These are phyloP conservation scores for Aureobasidium lini DNA, from an alignment of 2,329 filamentous ascomycete species.

Conservation along the genomic window DNA sequence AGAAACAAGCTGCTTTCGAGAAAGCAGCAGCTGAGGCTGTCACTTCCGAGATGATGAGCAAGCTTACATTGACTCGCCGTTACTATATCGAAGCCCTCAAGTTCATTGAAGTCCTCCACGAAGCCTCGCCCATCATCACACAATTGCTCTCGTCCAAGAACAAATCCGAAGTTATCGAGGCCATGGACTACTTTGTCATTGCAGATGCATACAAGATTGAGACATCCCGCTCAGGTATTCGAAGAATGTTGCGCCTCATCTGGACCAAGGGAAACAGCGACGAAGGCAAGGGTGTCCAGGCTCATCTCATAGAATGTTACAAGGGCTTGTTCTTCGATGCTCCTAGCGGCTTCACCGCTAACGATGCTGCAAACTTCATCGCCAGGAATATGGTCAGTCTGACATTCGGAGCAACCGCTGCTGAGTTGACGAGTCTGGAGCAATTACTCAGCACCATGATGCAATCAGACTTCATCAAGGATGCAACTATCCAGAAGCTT, in stretches of 20 bases:
- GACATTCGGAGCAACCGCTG: constrained; percentile 89
- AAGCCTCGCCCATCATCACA: constrained; percentile 70
- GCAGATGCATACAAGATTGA: constrained; percentile 95
- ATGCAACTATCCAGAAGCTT: constrained; percentile 79
- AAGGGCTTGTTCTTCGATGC: constrained; percentile 93
- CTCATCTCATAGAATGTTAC: constrained; percentile 94
- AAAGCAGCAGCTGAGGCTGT: constrained; percentile 82
- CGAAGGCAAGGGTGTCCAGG: constrained; percentile 96
- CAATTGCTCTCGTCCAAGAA: constrained; percentile 90
- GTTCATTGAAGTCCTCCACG: constrained; percentile 87
- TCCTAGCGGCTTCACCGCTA: constrained; percentile 75
- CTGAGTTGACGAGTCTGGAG: constrained; percentile 90
- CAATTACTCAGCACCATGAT: constrained; percentile 96
- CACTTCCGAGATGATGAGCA: constrained; percentile 79
- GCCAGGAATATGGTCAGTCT: constrained; percentile 98
- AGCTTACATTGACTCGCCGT: constrained; percentile 76
- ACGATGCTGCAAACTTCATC: constrained; percentile 91
- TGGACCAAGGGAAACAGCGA: constrained; percentile 99
- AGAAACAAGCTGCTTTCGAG: constrained; percentile 63
- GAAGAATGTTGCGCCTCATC: constrained; percentile 91
- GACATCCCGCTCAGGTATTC: constrained; percentile 83
- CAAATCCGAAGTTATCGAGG: constrained; percentile 97
- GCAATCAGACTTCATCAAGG: constrained; percentile 80
- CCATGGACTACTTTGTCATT: constrained; percentile 96
- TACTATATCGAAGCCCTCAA: constrained; percentile 91